Conservation (phyloP, 352 stramenopile genomes). For the Phytophthora brassicae region DNA sequence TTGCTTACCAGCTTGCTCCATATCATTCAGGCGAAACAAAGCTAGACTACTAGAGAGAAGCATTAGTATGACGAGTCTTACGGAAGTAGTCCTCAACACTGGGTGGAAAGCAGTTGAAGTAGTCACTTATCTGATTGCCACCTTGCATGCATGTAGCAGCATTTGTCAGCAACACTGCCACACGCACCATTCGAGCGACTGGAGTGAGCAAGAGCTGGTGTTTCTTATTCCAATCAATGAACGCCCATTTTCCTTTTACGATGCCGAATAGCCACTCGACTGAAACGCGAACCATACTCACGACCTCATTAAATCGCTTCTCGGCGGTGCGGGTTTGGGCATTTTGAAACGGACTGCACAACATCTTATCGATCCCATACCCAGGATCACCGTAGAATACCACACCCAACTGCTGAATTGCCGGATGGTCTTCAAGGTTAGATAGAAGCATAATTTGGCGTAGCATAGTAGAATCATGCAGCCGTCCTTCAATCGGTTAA, state of each 20-base stretch:
- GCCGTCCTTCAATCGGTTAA: too few species aligned
- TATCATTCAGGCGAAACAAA: too few species aligned
- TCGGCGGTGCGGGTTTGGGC: background rate
- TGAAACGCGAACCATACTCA: slow-evolving; percentile 7
- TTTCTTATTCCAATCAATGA: slow-evolving; percentile 18
- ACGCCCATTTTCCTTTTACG: slow-evolving; percentile 10
- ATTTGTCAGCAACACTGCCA: slow-evolving; percentile 5
- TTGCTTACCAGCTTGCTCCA: too few species aligned
- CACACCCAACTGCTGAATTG: too few species aligned
- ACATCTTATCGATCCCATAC: too few species aligned
- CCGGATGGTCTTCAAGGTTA: too few species aligned
- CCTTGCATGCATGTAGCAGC: background rate
- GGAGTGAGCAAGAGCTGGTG: slow-evolving; percentile 9
- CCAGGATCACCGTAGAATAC: too few species aligned
- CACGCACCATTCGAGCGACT: background rate
- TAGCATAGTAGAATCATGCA: too few species aligned
- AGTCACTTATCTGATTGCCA: slow-evolving; percentile 11
- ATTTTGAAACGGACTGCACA: slow-evolving; percentile 11
- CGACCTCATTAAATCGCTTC: slow-evolving; percentile 2
- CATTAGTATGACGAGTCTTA: too few species aligned
- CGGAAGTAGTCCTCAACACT: slow-evolving; percentile 22
- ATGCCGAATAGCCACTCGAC: slow-evolving; percentile 12
- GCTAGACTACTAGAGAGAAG: too few species aligned
- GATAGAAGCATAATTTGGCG: too few species aligned
- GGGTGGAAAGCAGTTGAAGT: slow-evolving; percentile 1